Conservation (phyloP, 2,329 filamentous ascomycete genomes). For the Alternaria incomplexa region DNA sequence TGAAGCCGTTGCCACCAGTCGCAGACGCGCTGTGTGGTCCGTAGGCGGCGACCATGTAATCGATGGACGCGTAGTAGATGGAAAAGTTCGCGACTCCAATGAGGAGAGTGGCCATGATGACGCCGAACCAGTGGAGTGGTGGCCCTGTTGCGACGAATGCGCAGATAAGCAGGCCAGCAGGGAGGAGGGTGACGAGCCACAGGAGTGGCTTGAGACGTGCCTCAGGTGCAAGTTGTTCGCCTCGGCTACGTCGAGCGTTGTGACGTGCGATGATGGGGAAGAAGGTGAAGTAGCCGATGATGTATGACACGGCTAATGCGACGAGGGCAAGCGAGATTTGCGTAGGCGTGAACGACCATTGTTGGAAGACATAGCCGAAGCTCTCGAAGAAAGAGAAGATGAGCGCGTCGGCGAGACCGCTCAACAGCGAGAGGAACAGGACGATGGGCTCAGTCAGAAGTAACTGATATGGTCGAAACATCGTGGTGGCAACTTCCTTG, state of each 20-base stretch:
- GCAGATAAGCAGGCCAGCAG: constrained; percentile 72
- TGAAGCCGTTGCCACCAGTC: constrained; percentile 78
- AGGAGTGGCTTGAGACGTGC: constrained; percentile 69
- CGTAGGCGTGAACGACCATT: constrained; percentile 67
- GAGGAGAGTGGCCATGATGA: constrained; percentile 49
- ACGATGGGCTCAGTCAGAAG: constrained; percentile 78
- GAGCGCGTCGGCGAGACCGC: constrained; percentile 74
- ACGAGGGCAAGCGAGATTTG: constrained; percentile 62
- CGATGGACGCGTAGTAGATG: constrained; percentile 77
- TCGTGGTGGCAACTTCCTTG: constrained; percentile 46
- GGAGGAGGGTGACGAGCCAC: constrained; percentile 64
- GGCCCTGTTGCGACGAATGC: constrained; percentile 65
- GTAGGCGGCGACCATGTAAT: constrained; percentile 79
- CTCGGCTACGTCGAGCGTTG: constrained; percentile 53
- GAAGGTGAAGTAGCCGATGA: constrained; percentile 66
- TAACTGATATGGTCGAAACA: constrained; percentile 73
- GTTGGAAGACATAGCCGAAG: constrained; percentile 68
- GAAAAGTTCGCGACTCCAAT: constrained; percentile 73
- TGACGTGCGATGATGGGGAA: constrained; percentile 57
- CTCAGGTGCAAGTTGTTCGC: constrained; percentile 63
- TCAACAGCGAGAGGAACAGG: constrained; percentile 70
- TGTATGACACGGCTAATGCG: constrained; percentile 56
- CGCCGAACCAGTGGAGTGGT: constrained; percentile 68
- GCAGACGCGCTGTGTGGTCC: constrained; percentile 73
- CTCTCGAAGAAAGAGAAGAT: constrained; percentile 80